phyloP scores from a whole-genome alignment of 2,329 filamentous ascomycete genomes.

The Colletotrichum tropicale region DNA sequence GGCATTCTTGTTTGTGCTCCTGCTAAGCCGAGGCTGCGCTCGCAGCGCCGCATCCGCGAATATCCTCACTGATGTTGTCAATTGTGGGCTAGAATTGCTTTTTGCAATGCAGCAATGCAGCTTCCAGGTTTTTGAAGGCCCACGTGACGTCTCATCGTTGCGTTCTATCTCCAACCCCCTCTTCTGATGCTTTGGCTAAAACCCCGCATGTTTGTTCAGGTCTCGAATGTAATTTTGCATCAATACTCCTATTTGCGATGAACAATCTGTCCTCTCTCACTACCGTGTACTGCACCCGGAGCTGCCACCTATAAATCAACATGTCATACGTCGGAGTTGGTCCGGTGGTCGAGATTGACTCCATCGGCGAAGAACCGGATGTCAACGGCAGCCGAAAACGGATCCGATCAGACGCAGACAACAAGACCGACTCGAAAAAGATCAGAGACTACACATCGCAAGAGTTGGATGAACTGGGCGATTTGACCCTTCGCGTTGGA shows the following conservation, averaged over 20 bases:
- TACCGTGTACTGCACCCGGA: accelerated
- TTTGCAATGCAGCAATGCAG: background rate
- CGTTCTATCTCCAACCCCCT: background rate
- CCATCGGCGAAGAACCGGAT: background rate
- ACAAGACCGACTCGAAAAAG: background rate
- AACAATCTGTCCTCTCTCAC: background rate
- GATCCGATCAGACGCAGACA: accelerated
- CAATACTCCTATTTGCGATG: background rate
- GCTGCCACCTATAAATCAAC: background rate
- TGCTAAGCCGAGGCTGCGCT: background rate
- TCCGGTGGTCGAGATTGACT: background rate
- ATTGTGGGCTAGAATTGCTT: background rate
- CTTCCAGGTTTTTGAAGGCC: background rate
- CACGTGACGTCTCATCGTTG: background rate
- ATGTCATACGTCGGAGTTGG: background rate
- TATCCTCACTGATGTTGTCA: background rate
- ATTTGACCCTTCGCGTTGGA: background rate
- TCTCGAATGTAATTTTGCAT: accelerated
- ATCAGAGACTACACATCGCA: background rate
- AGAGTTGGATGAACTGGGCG: background rate
- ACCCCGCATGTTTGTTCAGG: background rate
- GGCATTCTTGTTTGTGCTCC: background rate
- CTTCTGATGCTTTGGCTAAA: background rate
- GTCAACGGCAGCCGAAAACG: accelerated
- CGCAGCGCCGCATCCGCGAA: background rate